Percentiles rank a stretch among this genome's conserved stretches.
phyloP scores from a whole-genome alignment of 257 asterid species.

The Plectranthus barbatus region DNA sequence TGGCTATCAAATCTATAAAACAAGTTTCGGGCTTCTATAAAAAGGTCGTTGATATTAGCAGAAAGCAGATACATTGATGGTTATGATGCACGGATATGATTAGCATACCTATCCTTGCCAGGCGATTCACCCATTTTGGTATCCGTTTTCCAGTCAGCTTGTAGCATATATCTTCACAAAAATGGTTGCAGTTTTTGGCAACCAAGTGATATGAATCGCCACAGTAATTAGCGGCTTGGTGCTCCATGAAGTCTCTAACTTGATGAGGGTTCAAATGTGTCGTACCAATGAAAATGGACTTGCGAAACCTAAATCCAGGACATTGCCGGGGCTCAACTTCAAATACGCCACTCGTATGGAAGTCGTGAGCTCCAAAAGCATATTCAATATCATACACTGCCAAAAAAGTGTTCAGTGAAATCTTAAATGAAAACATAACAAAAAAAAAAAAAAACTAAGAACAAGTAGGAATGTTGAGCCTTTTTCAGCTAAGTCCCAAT shows the following conservation, averaged over 20 bases:
- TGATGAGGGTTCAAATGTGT: constrained; percentile 50
- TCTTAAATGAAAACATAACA: neutral
- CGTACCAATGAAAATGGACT: constrained; percentile 66
- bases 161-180: constrained; percentile 73
- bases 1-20: too few species aligned
- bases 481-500: too few species aligned
- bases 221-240: constrained; percentile 41
- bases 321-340: constrained; percentile 80
- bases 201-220: constrained; percentile 77
- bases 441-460: neutral
- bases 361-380: constrained; percentile 81
- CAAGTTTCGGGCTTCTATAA: too few species aligned
- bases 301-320: constrained; percentile 77
- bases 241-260: constrained; percentile 69
- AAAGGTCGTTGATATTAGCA: too few species aligned
- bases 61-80: too few species aligned
- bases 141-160: constrained; percentile 64
- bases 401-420: neutral
- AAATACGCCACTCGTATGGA: constrained; percentile 71
- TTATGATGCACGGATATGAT: neutral
- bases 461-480: neutral
- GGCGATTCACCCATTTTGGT: constrained; percentile 90
- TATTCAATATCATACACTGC: constrained; percentile 79
- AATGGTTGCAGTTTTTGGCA: constrained; percentile 83
- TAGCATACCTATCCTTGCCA: constrained; percentile 64